Conservation (phyloP, 1,284 basidiomycete species). For the Phaffia rhodozyma region DNA sequence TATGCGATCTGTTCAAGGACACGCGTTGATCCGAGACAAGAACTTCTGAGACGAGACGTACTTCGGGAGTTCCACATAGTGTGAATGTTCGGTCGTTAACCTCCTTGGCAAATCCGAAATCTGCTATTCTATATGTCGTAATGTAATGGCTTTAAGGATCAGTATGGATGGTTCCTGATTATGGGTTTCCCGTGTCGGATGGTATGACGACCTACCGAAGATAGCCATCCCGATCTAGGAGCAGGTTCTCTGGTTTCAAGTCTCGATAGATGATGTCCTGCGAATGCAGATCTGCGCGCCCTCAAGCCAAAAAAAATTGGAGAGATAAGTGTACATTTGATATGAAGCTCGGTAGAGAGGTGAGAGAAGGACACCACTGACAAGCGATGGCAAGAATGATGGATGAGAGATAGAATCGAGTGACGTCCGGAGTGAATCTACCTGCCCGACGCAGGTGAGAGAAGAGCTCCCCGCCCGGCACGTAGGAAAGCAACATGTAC, state of each 20-base stretch:
- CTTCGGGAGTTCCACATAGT: slow-evolving; percentile 37
- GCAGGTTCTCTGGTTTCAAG: slow-evolving; percentile 42
- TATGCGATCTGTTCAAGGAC: slow-evolving; percentile 3
- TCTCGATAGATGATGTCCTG: slow-evolving; percentile 42
- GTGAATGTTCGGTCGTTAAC: slow-evolving; percentile 39
- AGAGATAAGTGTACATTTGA: not conserved
- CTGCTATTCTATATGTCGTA: slow-evolving; percentile 30
- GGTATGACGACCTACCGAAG: slow-evolving; percentile 22
- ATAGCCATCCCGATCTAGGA: slow-evolving; percentile 38
- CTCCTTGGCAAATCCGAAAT: slow-evolving; percentile 43
- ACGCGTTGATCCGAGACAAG: not conserved
- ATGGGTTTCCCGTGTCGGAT: not conserved
- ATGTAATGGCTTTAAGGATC: slow-evolving; percentile 1
- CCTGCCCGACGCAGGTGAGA: slow-evolving; percentile 39
- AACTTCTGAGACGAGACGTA: not conserved
- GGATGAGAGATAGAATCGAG: slow-evolving; percentile 42
- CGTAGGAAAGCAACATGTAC: slow-evolving; percentile 44
- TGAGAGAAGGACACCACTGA: not conserved
- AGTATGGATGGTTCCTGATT: not conserved
- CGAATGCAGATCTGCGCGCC: slow-evolving; percentile 33
- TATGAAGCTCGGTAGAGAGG: not conserved
- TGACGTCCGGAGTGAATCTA: slow-evolving; percentile 41
- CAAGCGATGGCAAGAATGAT: slow-evolving; percentile 40
- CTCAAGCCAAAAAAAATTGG: not conserved
- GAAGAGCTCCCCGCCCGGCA: slow-evolving; percentile 43